Conservation (phyloP, 345 rosid genomes). For the Lepidium africanum region DNA sequence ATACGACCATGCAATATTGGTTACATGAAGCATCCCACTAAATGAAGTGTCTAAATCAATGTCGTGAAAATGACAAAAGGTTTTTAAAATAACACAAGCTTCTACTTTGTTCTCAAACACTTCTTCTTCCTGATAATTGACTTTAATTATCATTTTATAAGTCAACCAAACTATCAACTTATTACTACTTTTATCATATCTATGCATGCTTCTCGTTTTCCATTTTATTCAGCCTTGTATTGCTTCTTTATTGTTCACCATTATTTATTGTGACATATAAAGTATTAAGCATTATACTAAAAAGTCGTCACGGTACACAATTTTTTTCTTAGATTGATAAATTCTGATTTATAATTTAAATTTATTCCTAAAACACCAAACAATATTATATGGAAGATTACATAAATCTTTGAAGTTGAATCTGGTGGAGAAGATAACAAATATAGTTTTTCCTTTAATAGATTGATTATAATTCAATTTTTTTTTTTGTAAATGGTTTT, state of each 20-base stretch:
- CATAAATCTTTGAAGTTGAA: no score
- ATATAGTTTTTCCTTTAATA: no score
- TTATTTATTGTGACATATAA: not conserved
- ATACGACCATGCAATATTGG: not conserved
- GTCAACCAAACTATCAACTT: conserved; percentile 18
- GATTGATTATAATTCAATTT: no score
- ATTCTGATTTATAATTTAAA: no score
- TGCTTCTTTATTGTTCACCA: not conserved
- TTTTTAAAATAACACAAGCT: no score
- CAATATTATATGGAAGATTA: no score
- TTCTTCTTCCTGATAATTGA: conserved; percentile 13
- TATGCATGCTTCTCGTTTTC: not conserved
- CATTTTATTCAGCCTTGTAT: not conserved
- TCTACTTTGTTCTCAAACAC: not conserved
- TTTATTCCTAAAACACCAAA: no score
- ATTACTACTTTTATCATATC: not conserved
- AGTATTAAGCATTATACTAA: not conserved
- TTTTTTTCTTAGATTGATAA: no score
- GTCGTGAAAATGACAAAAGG: not conserved
- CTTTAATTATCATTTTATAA: conserved; percentile 19
- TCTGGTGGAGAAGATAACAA: no score
- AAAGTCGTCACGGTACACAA: no score
- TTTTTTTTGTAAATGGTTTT: no score
- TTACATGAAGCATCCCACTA: conserved; percentile 20
- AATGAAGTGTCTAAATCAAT: not conserved